These are phyloP conservation scores for Citrus unshiu DNA, from an alignment of 345 rosid species.

Conservation along the genomic window DNA sequence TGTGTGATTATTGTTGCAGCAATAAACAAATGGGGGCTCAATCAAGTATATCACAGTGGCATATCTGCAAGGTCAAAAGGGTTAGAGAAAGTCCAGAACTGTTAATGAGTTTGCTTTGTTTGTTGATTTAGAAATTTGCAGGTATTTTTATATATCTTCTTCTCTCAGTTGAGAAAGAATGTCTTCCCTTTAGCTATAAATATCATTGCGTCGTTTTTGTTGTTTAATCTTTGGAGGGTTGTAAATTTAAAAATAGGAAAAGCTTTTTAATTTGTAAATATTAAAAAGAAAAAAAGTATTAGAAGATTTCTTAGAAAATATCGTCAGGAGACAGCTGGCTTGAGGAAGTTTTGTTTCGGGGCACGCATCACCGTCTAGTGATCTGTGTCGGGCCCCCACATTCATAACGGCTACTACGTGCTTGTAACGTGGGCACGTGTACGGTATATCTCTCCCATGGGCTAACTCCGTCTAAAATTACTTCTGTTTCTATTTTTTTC, in stretches of 20 bases:
- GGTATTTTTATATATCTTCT: neutral
- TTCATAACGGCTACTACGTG: slow-evolving; percentile 40
- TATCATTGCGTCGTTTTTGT: neutral
- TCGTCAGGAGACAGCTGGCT: slow-evolving; percentile 38
- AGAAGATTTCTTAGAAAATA: neutral
- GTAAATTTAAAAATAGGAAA: neutral
- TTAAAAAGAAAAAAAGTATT: neutral
- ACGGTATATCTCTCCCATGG: neutral
- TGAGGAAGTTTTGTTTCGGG: slow-evolving; percentile 8
- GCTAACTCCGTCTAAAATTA: slow-evolving; percentile 10
- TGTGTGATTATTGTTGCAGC: neutral
- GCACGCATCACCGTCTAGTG: slow-evolving; percentile 60
- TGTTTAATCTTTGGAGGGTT: neutral
- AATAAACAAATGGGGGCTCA: neutral
- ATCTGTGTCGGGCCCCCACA: slow-evolving; percentile 44
- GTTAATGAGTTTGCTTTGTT: neutral
- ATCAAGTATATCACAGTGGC: neutral
- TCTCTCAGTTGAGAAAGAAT: neutral
- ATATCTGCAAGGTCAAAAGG: slow-evolving; percentile 6
- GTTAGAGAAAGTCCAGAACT: neutral
- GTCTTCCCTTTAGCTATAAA: neutral
- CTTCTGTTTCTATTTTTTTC: neutral
- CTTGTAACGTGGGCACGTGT: slow-evolving; percentile 10
- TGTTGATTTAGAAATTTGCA: neutral
- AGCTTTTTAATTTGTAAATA: neutral